phyloP scores from a whole-genome alignment of 176 grass and related monocot species.

The Tillandsia leiboldiana region DNA sequence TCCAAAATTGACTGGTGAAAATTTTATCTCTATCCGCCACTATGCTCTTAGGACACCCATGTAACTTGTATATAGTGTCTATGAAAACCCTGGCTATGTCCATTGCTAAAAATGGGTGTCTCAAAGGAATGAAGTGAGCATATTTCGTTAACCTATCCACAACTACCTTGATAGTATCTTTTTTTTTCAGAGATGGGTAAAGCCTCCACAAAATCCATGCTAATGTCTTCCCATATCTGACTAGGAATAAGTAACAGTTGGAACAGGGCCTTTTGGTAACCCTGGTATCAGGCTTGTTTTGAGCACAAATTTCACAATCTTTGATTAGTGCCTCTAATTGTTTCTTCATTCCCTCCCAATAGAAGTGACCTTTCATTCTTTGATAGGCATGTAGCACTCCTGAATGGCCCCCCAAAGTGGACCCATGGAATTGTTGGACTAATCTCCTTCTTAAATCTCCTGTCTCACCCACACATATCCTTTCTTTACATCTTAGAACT shows the following conservation, averaged over 20 bases:
- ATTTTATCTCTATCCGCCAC: neutral
- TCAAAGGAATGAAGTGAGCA: neutral
- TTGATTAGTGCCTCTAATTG: neutral
- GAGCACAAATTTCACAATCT: no score
- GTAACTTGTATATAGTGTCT: neutral
- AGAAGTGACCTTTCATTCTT: neutral
- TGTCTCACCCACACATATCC: neutral
- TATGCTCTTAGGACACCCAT: neutral
- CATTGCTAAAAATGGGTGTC: neutral
- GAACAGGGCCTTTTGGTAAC: no score
- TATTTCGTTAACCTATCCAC: slow-evolving; percentile 9
- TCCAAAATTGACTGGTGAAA: no score
- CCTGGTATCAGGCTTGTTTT: no score
- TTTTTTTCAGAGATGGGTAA: neutral
- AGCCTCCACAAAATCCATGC: neutral
- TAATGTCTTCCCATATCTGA: no score
- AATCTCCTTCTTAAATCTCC: neutral
- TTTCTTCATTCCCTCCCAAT: neutral
- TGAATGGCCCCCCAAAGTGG: no score
- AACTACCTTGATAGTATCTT: neutral
- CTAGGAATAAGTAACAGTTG: neutral
- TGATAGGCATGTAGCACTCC: neutral
- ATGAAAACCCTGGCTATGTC: neutral
- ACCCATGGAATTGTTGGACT: neutral
- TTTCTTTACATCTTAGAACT: neutral